Evolutionary conservation across 2,329 filamentous ascomycete species (phyloP).

Genomic region (Plenodomus biglobosus): DNA sequence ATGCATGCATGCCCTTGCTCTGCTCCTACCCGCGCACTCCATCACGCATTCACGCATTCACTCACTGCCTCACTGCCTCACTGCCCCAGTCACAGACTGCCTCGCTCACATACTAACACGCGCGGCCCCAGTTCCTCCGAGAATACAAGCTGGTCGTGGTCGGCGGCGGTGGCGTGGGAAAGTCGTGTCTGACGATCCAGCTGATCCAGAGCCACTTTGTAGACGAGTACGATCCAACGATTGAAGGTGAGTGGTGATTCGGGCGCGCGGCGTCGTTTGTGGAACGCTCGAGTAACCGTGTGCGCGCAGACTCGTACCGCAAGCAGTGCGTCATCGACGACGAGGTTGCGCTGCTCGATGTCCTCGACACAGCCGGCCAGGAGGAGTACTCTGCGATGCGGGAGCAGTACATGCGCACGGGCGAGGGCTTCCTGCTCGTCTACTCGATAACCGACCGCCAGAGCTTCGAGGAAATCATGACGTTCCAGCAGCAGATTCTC

Average conservation of each 20-base stretch:
- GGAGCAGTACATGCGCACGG: constrained; percentile 99
- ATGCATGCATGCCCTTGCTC: too few species aligned
- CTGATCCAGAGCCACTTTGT: constrained; percentile 84
- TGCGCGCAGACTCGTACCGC: constrained; percentile 84
- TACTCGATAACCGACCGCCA: constrained; percentile 98
- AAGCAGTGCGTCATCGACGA: constrained; percentile 99
- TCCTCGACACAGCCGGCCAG: constrained; percentile 96
- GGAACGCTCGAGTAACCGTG: constrained; percentile 10
- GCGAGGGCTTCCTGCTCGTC: constrained; percentile 95
- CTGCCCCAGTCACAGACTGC: too few species aligned
- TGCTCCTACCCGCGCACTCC: not conserved
- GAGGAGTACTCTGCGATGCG: constrained; percentile 99
- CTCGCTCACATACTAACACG: too few species aligned
- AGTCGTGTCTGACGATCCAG: constrained; percentile 98
- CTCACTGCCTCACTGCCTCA: too few species aligned
- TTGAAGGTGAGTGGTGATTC: constrained; percentile 71
- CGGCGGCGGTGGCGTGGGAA: constrained; percentile 96
- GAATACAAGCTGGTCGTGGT: constrained; percentile 76
- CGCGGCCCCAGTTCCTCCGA: constrained; percentile 50
- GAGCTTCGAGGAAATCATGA: constrained; percentile 97
- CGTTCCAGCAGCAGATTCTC: constrained; percentile 97
- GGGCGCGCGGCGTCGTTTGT: constrained; percentile 1
- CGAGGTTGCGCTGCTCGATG: constrained; percentile 94
- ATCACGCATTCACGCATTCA: constrained; percentile 7
- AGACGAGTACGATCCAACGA: constrained; percentile 98